A percentile compares a stretch with the other conserved stretches of the same genome.
phyloP scores from a whole-genome alignment of 306 rosid genomes.

The Canavalia gladiata region DNA sequence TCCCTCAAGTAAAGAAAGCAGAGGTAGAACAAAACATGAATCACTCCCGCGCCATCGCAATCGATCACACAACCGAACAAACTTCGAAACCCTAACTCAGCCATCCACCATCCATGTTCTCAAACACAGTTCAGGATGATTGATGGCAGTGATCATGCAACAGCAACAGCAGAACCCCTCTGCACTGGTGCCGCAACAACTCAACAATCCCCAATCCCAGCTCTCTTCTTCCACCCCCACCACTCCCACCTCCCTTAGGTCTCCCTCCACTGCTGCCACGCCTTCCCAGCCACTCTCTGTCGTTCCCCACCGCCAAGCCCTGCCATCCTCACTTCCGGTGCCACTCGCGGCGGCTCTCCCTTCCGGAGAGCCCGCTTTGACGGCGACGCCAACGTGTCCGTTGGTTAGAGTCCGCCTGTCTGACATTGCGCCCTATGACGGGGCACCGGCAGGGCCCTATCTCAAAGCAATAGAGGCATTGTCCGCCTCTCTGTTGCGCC shows the following conservation, averaged over 20 bases:
- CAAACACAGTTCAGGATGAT: conserved; percentile 72
- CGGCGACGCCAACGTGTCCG: conserved; percentile 52
- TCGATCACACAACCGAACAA: conserved; percentile 11
- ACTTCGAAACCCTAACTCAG: conserved; percentile 43
- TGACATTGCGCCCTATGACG: conserved; percentile 81
- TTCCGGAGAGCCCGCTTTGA: conserved; percentile 53
- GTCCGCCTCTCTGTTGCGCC: conserved; percentile 76
- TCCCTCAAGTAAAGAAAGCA: not conserved
- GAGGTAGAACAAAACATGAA: not conserved
- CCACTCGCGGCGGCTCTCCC: conserved; percentile 63
- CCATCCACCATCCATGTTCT: not conserved
- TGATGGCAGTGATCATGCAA: conserved; percentile 77
- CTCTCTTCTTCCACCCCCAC: conserved; percentile 45
- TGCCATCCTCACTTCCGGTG: conserved; percentile 45
- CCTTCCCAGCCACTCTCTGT: conserved; percentile 52
- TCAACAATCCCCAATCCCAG: conserved; percentile 62
- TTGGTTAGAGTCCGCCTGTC: conserved; percentile 78
- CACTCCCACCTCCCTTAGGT: conserved; percentile 63
- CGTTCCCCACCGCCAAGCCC: conserved; percentile 59
- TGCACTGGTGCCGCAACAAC: conserved; percentile 69
- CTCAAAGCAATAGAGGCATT: conserved; percentile 78
- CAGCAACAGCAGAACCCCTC: conserved; percentile 71
- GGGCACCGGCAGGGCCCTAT: conserved; percentile 73
- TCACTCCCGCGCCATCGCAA: not conserved
- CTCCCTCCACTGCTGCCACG: conserved; percentile 59